phyloP scores from a whole-genome alignment of 2,329 filamentous ascomycete species.

The Fusarium hostae region DNA sequence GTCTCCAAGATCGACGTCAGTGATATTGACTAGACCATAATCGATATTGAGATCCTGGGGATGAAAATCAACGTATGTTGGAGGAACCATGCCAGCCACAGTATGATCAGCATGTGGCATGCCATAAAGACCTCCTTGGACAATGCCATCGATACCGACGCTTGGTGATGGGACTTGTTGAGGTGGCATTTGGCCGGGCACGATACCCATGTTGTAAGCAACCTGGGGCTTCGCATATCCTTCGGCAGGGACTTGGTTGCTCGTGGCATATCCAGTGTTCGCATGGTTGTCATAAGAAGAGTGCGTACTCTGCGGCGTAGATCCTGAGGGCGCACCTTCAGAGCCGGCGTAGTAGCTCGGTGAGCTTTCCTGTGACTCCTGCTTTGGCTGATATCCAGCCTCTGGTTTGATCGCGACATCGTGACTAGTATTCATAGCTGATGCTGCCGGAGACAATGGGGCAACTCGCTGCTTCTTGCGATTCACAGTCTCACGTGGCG shows the following conservation, averaged over 20 bases:
- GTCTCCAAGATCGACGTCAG: conserved; percentile 37
- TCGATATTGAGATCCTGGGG: conserved; percentile 21
- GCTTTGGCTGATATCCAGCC: not conserved
- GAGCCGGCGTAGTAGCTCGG: conserved; percentile 26
- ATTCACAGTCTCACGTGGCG: not conserved
- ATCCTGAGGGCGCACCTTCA: conserved; percentile 17
- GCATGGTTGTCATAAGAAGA: conserved; percentile 15
- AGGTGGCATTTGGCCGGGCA: not conserved
- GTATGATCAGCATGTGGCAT: conserved; percentile 16
- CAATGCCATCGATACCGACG: conserved; percentile 28
- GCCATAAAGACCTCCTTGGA: conserved; percentile 9
- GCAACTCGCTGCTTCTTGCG: conserved; percentile 28
- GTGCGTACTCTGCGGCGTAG: conserved; percentile 33
- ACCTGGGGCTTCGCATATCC: conserved; percentile 3
- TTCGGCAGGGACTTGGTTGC: not conserved
- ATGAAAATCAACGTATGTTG: conserved; percentile 21
- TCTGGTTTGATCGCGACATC: conserved; percentile 11
- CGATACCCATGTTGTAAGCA: not conserved
- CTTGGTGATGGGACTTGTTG: conserved; percentile 30
- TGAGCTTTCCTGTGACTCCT: conserved; percentile 27
- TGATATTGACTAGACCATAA: conserved; percentile 31
- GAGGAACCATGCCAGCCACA: conserved; percentile 14
- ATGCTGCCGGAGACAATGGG: not conserved
- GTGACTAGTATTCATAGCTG: not conserved
- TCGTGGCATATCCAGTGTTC: not conserved